These are phyloP conservation scores for Lablab purpureus DNA, from an alignment of 306 rosid species.

Conservation along the genomic window DNA sequence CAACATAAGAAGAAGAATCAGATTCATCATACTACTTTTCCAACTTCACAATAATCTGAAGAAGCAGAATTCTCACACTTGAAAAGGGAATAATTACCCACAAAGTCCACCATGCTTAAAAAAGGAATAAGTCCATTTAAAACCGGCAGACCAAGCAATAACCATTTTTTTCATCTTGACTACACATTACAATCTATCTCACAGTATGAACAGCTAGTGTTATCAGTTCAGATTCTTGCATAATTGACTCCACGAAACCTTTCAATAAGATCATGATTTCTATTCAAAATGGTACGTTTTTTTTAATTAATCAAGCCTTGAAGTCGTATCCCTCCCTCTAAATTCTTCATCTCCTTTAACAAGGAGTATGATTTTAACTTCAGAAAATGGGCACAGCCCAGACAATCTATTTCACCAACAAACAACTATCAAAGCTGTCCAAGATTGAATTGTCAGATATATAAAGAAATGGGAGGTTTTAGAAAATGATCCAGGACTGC, in stretches of 20 bases:
- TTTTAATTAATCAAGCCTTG: not conserved
- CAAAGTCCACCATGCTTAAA: constrained; percentile 16
- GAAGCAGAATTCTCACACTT: constrained; percentile 24
- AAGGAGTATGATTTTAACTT: constrained; percentile 10
- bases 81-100: constrained; percentile 1
- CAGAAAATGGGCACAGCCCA: constrained; percentile 22
- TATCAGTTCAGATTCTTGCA: not conserved
- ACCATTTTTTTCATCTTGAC: constrained; percentile 34
- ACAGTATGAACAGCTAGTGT: not conserved
- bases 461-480: constrained; percentile 1
- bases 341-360: not conserved
- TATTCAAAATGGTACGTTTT: not conserved
- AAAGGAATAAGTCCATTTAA: constrained; percentile 14
- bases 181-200: constrained; percentile 21
- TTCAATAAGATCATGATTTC: not conserved
- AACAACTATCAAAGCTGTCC: not conserved
- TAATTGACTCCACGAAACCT: not conserved
- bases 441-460: constrained; percentile 13
- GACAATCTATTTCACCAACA: constrained; percentile 8
- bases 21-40: constrained; percentile 33
- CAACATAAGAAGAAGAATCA: constrained; percentile 36
- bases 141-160: constrained; percentile 25
- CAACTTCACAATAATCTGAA: constrained; percentile 27
- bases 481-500: not conserved
- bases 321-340: not conserved